A percentile compares a stretch with the other conserved stretches of the same genome.
Evolutionary conservation across 2,329 filamentous ascomycete genomes (phyloP).

Genomic region (Grosmannia huntii): DNA sequence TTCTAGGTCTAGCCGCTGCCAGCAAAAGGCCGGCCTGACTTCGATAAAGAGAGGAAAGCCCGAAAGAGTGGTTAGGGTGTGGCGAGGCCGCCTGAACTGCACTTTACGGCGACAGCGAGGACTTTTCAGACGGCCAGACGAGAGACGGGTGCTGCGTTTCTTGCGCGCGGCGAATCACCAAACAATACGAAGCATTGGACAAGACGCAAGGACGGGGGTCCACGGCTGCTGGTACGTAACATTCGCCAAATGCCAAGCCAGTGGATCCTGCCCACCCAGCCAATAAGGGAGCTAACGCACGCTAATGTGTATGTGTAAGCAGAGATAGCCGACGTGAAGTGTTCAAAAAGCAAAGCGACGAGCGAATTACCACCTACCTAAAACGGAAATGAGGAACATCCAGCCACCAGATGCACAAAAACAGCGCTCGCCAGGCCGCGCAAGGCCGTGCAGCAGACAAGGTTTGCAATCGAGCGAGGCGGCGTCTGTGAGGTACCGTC

Average conservation of each 20-base stretch:
- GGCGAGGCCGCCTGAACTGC: too few species aligned
- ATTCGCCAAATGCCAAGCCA: not conserved
- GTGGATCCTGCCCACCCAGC: not conserved
- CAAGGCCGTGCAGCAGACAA: not conserved
- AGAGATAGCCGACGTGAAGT: not conserved
- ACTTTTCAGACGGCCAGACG: not conserved
- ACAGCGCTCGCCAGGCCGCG: not conserved
- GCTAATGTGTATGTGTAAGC: not conserved
- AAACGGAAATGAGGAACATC: conserved; percentile 4
- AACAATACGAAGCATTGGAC: not conserved
- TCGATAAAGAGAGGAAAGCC: not conserved
- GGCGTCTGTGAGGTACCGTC: too few species aligned
- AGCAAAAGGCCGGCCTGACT: not conserved
- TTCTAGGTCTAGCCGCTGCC: not conserved
- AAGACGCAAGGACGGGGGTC: not conserved
- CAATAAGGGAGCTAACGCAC: not conserved
- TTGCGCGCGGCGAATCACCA: not conserved
- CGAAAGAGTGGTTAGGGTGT: not conserved
- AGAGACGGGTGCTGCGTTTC: not conserved
- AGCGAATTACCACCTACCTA: conserved; percentile 8
- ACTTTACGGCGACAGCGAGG: not conserved
- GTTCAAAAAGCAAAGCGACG: not conserved
- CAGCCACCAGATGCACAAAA: not conserved
- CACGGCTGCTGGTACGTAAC: not conserved
- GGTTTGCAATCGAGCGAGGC: not conserved